Evolutionary conservation across 164 flowering plant species (phyloP).

Genomic region (Chimonanthus salicifolius): DNA sequence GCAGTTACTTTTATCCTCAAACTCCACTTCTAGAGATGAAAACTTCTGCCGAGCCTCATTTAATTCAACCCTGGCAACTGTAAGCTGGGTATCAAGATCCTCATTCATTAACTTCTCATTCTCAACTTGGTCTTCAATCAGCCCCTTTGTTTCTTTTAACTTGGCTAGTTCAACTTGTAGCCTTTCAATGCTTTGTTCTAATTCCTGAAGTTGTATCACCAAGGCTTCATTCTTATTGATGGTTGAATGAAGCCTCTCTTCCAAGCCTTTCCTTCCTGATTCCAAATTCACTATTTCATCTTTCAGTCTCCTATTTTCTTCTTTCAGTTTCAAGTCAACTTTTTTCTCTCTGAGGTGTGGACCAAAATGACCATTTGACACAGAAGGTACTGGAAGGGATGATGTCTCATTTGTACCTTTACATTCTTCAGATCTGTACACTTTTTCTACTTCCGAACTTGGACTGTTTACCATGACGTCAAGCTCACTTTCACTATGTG

Average conservation of each 20-base stretch:
- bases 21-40: slow-evolving; percentile 64
- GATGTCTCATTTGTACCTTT: slow-evolving; percentile 1
- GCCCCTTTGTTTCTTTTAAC: slow-evolving; percentile 38
- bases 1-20: slow-evolving; percentile 60
- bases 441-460: slow-evolving; percentile 12
- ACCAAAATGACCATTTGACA: slow-evolving; percentile 16
- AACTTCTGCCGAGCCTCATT: slow-evolving; percentile 54
- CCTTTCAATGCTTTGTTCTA: slow-evolving; percentile 30
- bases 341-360: slow-evolving; percentile 19
- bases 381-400: slow-evolving; percentile 9
- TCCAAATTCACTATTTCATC: slow-evolving; percentile 33
- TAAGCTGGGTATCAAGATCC: slow-evolving; percentile 73
- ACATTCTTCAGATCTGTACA: slow-evolving; percentile 12
- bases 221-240: slow-evolving; percentile 24
- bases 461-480: slow-evolving; percentile 13
- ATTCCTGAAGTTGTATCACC: slow-evolving; percentile 40
- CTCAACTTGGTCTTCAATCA: slow-evolving; percentile 60
- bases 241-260: slow-evolving; percentile 35
- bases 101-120: slow-evolving; percentile 56
- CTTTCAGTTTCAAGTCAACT: slow-evolving; percentile 22
- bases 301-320: slow-evolving; percentile 38
- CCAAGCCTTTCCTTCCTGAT: slow-evolving; percentile 34
- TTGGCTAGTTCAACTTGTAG: slow-evolving; percentile 37
- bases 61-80: slow-evolving; percentile 47
- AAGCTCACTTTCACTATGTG: slow-evolving; percentile 37